Evolutionary conservation across 257 asterid genomes (phyloP).

Genomic region (Jasminum sambac): DNA sequence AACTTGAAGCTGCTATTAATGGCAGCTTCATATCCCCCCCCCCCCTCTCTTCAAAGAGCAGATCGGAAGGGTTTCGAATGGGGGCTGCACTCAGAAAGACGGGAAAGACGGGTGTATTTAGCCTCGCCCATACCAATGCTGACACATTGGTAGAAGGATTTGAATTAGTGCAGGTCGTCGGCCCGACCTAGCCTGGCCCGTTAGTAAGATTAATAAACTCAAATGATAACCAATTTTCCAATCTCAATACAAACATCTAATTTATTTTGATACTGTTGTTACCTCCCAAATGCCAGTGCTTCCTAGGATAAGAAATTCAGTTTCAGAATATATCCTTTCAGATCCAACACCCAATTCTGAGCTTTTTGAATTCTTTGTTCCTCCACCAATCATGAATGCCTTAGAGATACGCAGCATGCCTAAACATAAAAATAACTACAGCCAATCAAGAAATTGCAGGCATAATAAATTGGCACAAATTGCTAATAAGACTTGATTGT

Average conservation of each 20-base stretch:
- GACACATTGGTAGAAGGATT: no score
- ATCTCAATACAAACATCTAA: background rate
- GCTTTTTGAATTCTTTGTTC: conserved; percentile 27
- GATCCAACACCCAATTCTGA: conserved; percentile 43
- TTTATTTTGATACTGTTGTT: background rate
- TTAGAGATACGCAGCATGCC: conserved; percentile 31
- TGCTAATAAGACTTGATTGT: no score
- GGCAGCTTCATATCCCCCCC: no score
- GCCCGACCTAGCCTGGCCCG: no score
- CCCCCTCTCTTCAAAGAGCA: no score
- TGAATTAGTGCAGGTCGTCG: no score
- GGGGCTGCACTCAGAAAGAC: no score
- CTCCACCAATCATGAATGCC: conserved; percentile 7
- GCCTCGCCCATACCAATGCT: no score
- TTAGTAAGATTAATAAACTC: background rate
- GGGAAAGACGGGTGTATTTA: no score
- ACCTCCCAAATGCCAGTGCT: conserved; percentile 73
- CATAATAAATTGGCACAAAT: no score
- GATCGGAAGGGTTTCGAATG: no score
- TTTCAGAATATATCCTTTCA: conserved; percentile 40
- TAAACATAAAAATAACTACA: conserved; percentile 12
- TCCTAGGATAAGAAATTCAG: conserved; percentile 64
- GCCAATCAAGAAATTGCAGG: background rate
- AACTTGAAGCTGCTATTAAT: no score
- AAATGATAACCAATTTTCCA: background rate